Conservation (phyloP, 208 protist species). For the Crithidia acanthocephali region DNA sequence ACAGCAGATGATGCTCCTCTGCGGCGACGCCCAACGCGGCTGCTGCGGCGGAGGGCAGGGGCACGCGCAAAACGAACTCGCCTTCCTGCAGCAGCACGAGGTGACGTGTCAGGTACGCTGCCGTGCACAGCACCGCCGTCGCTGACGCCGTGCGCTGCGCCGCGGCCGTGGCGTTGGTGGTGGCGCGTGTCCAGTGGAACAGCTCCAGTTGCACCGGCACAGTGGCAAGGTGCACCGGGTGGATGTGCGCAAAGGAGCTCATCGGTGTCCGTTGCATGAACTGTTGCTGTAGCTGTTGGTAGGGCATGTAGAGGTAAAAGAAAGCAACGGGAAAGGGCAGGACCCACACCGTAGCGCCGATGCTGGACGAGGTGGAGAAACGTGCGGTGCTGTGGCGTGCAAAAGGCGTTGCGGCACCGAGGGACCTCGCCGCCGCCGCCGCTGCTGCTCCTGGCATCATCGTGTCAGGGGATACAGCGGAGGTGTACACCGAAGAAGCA, state of each 20-base stretch:
- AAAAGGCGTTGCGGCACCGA: background rate
- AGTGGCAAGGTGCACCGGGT: constrained; percentile 25
- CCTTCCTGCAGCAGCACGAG: constrained; percentile 41
- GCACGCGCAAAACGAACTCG: constrained; percentile 33
- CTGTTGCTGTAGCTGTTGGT: constrained; percentile 38
- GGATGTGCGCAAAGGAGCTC: constrained; percentile 28
- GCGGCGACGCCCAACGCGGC: background rate
- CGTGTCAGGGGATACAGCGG: background rate
- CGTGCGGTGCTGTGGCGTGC: constrained; percentile 28
- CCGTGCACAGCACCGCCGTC: constrained; percentile 10
- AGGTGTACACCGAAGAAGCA: background rate
- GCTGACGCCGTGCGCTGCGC: background rate
- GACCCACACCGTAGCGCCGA: constrained; percentile 33
- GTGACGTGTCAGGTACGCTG: constrained; percentile 16
- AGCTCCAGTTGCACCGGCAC: constrained; percentile 22
- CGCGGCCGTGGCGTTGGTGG: background rate
- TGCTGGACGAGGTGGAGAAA: background rate
- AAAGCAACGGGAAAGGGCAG: constrained; percentile 48
- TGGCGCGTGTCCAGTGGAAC: constrained; percentile 1
- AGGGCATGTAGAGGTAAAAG: constrained; percentile 48
- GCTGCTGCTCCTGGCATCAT: too few relatives aligned
- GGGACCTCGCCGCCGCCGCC: background rate
- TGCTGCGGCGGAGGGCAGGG: background rate
- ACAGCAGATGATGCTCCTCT: constrained; percentile 26
- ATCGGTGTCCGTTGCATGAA: constrained; percentile 38